Conservation (phyloP, 1,284 basidiomycete species). For the Ustilago curta region DNA sequence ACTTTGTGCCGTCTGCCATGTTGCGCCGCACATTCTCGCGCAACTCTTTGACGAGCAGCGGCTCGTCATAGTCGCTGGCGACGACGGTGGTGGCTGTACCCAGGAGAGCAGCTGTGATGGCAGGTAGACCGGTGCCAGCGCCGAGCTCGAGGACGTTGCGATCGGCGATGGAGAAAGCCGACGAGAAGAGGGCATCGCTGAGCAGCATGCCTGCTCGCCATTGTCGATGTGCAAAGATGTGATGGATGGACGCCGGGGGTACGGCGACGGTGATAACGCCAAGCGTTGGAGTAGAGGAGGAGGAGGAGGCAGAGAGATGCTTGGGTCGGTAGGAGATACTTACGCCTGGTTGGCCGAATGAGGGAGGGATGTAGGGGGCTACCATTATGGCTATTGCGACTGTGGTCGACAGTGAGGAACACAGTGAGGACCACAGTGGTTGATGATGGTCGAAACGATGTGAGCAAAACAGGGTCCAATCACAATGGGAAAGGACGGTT, state of each 20-base stretch:
- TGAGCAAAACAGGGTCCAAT: constrained; percentile 4
- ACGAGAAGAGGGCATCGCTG: constrained; percentile 56
- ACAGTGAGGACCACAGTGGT: background rate
- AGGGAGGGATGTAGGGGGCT: constrained; percentile 40
- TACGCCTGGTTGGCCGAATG: constrained; percentile 52
- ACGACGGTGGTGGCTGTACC: constrained; percentile 40
- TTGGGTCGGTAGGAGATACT: constrained; percentile 53
- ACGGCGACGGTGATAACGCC: constrained; percentile 52
- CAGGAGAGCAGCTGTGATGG: constrained; percentile 53
- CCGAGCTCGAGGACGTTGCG: constrained; percentile 61
- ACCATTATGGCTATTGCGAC: constrained; percentile 1
- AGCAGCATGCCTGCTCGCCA: constrained; percentile 68
- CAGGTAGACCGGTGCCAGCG: constrained; percentile 62
- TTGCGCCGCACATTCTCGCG: constrained; percentile 48
- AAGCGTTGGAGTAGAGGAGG: background rate
- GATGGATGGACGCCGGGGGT: constrained; percentile 62
- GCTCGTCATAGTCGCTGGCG: constrained; percentile 65
- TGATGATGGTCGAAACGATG: background rate
- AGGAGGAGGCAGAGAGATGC: constrained; percentile 10
- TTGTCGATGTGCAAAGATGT: constrained; percentile 67
- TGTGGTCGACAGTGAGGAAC: no score
- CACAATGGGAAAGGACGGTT: background rate
- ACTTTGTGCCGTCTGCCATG: constrained; percentile 7
- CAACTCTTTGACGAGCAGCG: constrained; percentile 59
- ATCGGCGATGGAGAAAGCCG: constrained; percentile 34